Conservation (phyloP, 2,329 filamentous ascomycete genomes). For the Lachnellula hyalina region DNA sequence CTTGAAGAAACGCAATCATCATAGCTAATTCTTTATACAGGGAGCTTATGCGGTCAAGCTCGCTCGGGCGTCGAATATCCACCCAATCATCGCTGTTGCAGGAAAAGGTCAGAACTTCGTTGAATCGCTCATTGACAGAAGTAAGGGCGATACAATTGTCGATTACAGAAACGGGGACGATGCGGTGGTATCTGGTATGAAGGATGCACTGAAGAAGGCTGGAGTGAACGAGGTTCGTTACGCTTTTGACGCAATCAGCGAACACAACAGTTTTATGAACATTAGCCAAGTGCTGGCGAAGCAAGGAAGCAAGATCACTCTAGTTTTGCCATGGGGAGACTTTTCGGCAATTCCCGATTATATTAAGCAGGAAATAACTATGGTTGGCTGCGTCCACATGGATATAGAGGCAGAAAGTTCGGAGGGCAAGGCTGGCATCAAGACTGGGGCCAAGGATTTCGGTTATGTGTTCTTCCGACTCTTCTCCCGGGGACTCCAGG, state of each 20-base stretch:
- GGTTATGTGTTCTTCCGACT: slow-evolving; percentile 24
- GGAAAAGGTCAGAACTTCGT: slow-evolving; percentile 44
- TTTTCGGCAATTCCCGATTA: slow-evolving; percentile 33
- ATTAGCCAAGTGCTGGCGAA: slow-evolving; percentile 22
- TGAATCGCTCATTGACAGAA: slow-evolving; percentile 41
- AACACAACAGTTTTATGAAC: slow-evolving; percentile 26
- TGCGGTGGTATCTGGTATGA: slow-evolving; percentile 33
- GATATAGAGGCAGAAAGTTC: slow-evolving; percentile 8
- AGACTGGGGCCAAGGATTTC: slow-evolving; percentile 22
- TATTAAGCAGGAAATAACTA: slow-evolving; percentile 16
- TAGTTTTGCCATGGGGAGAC: slow-evolving; percentile 39
- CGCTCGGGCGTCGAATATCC: slow-evolving; percentile 40
- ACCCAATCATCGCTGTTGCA: slow-evolving; percentile 54
- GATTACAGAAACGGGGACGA: slow-evolving; percentile 50
- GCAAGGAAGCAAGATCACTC: slow-evolving; percentile 32
- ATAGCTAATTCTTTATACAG: slow-evolving; percentile 6
- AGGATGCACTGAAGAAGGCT: slow-evolving; percentile 24
- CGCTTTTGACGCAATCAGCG: slow-evolving; percentile 27
- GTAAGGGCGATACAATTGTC: slow-evolving; percentile 48
- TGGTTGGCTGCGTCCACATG: slow-evolving; percentile 22
- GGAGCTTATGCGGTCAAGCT: slow-evolving; percentile 55
- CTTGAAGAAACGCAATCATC: not conserved
- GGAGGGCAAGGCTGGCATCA: slow-evolving; percentile 17
- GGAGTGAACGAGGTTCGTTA: slow-evolving; percentile 21
- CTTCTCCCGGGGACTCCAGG: slow-evolving; percentile 37